Base-by-base conservation (phyloP, 805 yeast species). In the Nakazawaea ishiwadae region DNA sequence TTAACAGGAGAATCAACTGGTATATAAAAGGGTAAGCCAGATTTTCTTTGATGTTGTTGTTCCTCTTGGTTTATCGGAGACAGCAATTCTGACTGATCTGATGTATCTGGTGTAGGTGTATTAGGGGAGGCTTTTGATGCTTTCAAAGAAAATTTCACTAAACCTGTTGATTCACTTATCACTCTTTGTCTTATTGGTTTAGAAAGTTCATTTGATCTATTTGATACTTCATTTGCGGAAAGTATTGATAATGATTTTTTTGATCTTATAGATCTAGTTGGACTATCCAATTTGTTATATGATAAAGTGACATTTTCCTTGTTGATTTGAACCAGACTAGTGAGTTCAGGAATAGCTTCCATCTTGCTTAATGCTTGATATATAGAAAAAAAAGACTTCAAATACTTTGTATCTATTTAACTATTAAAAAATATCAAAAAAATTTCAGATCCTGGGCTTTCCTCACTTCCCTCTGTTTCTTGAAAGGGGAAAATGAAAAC, bases 121-220 rank as follows among this genome's bases (percentile, higher is more conserved):
- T 6, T 7, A 14, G 12, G 29, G 9, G 30, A 8, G 10, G 10
- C 10, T 10, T 23, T 17, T 34, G 32, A n/a, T 6, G 48, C 40
- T 10, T 52, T 48, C 18, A 69, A 42, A 0, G 71, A 57, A 48
- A 73, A 70, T 47, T 71, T 73, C 14, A 63, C 72, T 28, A 75
- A 52, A 0, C 81, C 81, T 0, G 80, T 75, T 5, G 71, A 60
- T 45, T 70, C 74, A 48, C 79, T 72, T 11, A 71, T 59, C 10
- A 73, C 52, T 44, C 79, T 54, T 42, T 68, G 67, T 30, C 54
- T 63, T 2, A 53, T 44, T 7, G 64, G 63, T 27, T 53, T 59
- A 16, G 34, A 48, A 50, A 35, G 49, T 31, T 48, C 52, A 35
- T 58, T 30, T 9, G 62, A 52, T 1, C 58, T 37, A 16, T 23